A percentile compares a stretch with the other conserved stretches of the same genome.
Conservation (phyloP, 2,329 filamentous ascomycete species). For the Aspergillus neotritici region DNA sequence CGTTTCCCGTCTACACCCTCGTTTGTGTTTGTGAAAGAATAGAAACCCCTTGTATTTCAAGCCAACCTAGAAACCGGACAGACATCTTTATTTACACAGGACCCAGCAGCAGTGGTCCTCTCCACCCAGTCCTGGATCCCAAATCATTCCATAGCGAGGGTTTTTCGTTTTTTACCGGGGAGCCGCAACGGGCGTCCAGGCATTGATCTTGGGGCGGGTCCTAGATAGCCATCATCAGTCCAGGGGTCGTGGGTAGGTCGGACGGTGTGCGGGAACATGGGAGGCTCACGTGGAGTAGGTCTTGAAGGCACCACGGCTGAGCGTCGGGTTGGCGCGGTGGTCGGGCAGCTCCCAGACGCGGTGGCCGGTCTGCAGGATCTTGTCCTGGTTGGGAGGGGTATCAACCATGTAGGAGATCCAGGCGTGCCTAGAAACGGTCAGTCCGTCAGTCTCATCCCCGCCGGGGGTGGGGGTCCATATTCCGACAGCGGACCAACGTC, state of each 20-base stretch:
- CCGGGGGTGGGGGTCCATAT: no score
- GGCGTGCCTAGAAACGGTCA: conserved; percentile 59
- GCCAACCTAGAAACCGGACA: conserved; percentile 15
- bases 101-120: conserved; percentile 8
- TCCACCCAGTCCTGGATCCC: neutral
- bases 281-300: conserved; percentile 85
- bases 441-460: neutral
- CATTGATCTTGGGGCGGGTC: conserved; percentile 29
- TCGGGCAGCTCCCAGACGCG: conserved; percentile 71
- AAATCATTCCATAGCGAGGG: conserved; percentile 4
- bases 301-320: conserved; percentile 74
- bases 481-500: neutral
- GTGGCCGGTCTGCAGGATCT: conserved; percentile 60
- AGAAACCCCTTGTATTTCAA: no score
- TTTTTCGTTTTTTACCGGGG: conserved; percentile 23
- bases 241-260: neutral
- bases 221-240: conserved; percentile 16
- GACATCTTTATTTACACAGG: conserved; percentile 35
- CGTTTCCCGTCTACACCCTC: no score
- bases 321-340: conserved; percentile 69
- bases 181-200: conserved; percentile 34
- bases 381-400: conserved; percentile 73
- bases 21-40: neutral
- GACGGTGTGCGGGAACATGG: neutral
- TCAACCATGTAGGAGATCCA: conserved; percentile 96